Conservation (phyloP, 2,329 filamentous ascomycete genomes). For the Diplodia scrobiculata region DNA sequence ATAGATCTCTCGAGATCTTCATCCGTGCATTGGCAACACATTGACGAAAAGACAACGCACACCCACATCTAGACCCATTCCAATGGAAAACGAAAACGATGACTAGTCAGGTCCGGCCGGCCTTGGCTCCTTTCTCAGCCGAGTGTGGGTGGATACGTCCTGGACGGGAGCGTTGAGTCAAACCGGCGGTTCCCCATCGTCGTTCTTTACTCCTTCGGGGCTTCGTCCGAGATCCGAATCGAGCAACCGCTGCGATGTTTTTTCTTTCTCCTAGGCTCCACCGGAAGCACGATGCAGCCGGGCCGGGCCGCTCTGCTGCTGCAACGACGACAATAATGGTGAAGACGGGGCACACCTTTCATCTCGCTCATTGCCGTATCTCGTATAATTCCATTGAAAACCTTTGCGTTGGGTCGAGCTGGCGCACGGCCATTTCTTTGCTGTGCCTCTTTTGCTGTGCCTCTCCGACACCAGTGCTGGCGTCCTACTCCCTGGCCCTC, state of each 20-base stretch:
- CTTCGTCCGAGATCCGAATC: constrained; percentile 5
- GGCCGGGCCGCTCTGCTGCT: constrained; percentile 16
- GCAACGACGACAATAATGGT: neutral
- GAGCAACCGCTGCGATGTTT: neutral
- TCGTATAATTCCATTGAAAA: neutral
- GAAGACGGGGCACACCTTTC: neutral
- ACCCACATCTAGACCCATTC: neutral
- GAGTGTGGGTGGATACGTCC: neutral
- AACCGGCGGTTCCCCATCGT: neutral
- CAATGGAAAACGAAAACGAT: neutral
- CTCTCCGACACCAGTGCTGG: neutral
- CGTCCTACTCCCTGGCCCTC: neutral
- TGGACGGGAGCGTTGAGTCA: neutral
- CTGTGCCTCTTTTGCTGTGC: neutral
- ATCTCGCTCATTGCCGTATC: neutral
- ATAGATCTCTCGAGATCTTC: constrained; percentile 6
- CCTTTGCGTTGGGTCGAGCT: neutral
- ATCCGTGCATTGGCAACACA: constrained; percentile 2
- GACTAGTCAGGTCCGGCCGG: neutral
- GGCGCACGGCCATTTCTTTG: neutral
- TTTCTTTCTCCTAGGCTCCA: constrained; percentile 1
- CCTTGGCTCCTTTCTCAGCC: neutral
- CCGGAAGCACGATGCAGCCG: constrained; percentile 6
- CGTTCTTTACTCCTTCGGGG: constrained; percentile 5
- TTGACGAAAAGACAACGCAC: neutral